Base-by-base conservation (phyloP, 345 rosid genomes). In the Arabidopsis arenosa region DNA sequence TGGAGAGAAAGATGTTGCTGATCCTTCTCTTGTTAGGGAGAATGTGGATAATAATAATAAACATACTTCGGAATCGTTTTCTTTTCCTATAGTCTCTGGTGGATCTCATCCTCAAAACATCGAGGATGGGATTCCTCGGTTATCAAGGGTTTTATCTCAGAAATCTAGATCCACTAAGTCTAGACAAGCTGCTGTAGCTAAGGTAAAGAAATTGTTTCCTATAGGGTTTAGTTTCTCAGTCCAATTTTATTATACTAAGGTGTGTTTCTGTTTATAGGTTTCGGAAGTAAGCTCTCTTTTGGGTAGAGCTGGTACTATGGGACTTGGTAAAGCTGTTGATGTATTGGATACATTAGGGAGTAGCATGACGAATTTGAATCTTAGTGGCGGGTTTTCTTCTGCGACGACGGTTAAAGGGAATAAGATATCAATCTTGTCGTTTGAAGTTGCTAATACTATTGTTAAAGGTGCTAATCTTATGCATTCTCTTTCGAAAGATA, bases 321-420 rank as follows among this genome's bases (percentile, higher is more conserved):
- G 96, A 55, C 72, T 87, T 65, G 98, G 90, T 60, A 94, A 90
- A 84, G 98, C 98, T 37, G 92, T 87, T 43, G 97, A 94, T 5
- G 97, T 94, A 43, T 79, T 94, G 79, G 98, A 92, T 80, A 92
- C 98, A 1, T 90, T 94, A 3, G 96, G 98, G 63, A 94, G 97
- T 79, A 89, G 98, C 83, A 85, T 94, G 97, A 90, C 98, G 9
- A 92, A 79, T 85, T 76, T 94, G 74, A 88, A 89, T 72, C 70
- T 79, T 3, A 64, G 71, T 43, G 73, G 89, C n/a, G 95, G 96
- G 55, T 92, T 94, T 81, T 83, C 88, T 53, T 90, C 98, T 3
- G 92, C 93, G n/a, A 85, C 88, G 69, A 70, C 89, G 1, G 84
- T 86, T 1, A 94, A 92, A 80, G 97, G 98, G 77, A 85, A 86